Base-by-base conservation (phyloP, 768 basidiomycete species). In the Pleurotus tuber-regium region DNA sequence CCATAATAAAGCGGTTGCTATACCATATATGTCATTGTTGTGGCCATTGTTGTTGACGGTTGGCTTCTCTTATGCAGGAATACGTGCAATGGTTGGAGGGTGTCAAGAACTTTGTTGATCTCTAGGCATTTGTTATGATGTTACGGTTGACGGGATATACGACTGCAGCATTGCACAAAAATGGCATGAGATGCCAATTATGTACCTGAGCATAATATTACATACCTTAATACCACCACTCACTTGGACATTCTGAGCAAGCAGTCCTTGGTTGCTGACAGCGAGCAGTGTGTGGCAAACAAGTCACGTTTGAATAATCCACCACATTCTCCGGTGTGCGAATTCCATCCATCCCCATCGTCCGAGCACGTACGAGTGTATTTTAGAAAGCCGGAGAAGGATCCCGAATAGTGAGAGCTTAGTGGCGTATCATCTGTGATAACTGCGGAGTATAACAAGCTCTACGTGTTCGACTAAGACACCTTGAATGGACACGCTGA, bases 51-150 rank as follows among this genome's bases (percentile, higher is more conserved):
- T 39, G 47, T 30, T 55, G 38, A 23, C 44, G 53, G 21, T n/a
- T 11, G 36, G 23, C 50, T 54, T 14, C 43, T 23, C 43, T 30
- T 51, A 26, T 55, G 31, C 54, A 94, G 92, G 95, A 98, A 72
- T 98, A 98, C 70, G 82, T 92, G 61, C 77, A 74, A 57, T 98
- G 95, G 95, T 72, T 98, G 61, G 70, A 79, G 59, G 83, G 83
- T 59, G 85, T 96, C 67, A 87, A 91, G 77, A 65, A 63, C 18
- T 98, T 97, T 63, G 71, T 98, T 55, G 90, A 95, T 29, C 72
- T 74, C 23, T 84, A 68, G 60, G 51, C 35, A 38, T 26, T 29
- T 51, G 55, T 33, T 44, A 43, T 35, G 30, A 50, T 46, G 43
- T 46, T 42, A 26, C 33, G 9, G 26, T 12, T 48, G 39, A 48